Base-by-base conservation (phyloP, 2,329 filamentous ascomycete genomes). In the Cytospora chrysosperma region DNA sequence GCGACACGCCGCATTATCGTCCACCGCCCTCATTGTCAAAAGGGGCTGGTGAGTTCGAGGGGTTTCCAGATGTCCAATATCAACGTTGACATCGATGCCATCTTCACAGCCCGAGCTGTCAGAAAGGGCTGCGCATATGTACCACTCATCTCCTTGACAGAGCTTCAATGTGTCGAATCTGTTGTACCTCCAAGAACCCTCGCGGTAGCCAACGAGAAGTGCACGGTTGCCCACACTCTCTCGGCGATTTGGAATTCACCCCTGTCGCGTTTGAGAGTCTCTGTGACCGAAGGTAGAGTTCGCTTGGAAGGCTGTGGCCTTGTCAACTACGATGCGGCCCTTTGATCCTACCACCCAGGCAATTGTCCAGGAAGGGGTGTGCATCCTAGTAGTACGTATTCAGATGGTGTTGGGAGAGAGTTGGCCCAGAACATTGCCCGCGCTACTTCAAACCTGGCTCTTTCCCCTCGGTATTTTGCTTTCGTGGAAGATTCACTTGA, bases 141-240 rank as follows among this genome's bases (percentile, higher is more conserved):
- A 19, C 61, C 51, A 63, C 19, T 49, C 47, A 30, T 19, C 17
- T 2, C 61, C 61, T 13, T 34, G 24, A 26, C 61, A 63, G 19
- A 63, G 61, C 43, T 51, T 55, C 19, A 59, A 4, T 24, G 8
- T 17, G 30, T 30, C 32, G 37, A 55, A n/a, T 21, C 51, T 59
- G 30, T 37, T 59, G 10, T 34, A 50, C 30, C 53, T 24, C 4
- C 26, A 51, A 13, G 34, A 34, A 3, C 28, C 30, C 32, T 63
- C 37, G 30, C 56, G 50, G 40, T 30, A 56, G 3, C 61, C 56
- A 12, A 63, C 56, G 6, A 63, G 34, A 10, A 63, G 19, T n/a
- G 61, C 37, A 30, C 24, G 12, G 24, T 27, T 27, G 37, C 13
- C 27, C 6, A 34, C 19, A 34, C 19, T 27, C 13, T 34, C 24